A percentile compares a stretch with the other conserved stretches of the same genome.
These are phyloP conservation scores for Aspergillus steynii DNA, from an alignment of 495 filamentous ascomycete species.

Conservation along the genomic window DNA sequence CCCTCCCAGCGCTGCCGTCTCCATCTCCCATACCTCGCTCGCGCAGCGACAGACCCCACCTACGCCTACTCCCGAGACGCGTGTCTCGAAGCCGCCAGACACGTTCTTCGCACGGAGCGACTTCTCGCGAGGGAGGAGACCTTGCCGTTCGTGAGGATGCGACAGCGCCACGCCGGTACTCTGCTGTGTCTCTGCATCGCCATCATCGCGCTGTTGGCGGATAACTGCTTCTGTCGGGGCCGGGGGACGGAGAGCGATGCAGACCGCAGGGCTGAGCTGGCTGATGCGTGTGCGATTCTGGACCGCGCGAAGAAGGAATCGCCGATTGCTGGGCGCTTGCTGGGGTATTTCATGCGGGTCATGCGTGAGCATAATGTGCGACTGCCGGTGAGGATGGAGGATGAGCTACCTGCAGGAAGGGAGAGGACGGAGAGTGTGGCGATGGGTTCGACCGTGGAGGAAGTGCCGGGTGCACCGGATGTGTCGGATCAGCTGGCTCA, in stretches of 20 bases:
- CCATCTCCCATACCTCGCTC: background rate
- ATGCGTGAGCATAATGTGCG: background rate
- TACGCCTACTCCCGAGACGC: conserved; percentile 1
- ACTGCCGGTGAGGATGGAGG: background rate
- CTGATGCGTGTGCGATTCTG: background rate
- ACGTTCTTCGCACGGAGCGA: background rate
- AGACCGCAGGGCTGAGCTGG: background rate
- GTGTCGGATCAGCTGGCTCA: background rate
- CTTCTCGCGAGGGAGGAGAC: background rate
- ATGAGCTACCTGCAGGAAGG: background rate
- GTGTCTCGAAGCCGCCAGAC: background rate
- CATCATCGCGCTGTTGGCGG: background rate
- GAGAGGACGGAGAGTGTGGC: too few species aligned
- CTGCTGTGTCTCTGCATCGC: background rate
- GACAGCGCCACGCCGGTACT: background rate
- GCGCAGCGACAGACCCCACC: background rate
- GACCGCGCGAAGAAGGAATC: background rate
- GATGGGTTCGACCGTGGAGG: too few species aligned
- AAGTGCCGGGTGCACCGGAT: background rate
- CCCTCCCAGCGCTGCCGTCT: background rate
- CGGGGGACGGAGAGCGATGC: too few species aligned
- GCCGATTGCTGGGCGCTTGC: background rate
- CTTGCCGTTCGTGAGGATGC: background rate
- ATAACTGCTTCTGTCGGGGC: background rate
- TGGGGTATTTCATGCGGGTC: background rate